A percentile compares a stretch with the other conserved stretches of the same genome.
phyloP scores from a whole-genome alignment of 306 rosid genomes.

The Echinosophora koreensis region DNA sequence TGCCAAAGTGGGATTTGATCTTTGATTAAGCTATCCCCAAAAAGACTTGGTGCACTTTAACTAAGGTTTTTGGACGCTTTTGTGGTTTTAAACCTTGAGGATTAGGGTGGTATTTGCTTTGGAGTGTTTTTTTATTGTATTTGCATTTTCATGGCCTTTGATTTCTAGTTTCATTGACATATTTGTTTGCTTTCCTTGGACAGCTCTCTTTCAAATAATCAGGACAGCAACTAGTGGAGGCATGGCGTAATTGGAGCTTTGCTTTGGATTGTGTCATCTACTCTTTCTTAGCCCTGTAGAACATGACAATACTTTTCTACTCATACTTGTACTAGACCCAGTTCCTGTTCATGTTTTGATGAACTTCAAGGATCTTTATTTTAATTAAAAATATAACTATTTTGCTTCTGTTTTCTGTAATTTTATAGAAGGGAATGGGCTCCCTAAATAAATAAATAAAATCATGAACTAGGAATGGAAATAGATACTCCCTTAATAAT shows the following conservation, averaged over 20 bases:
- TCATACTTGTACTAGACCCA: slow-evolving; percentile 50
- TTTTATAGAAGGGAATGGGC: slow-evolving; percentile 9
- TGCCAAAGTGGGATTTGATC: neutral
- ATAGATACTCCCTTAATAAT: neutral
- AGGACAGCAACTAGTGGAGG: slow-evolving; percentile 96
- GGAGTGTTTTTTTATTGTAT: slow-evolving; percentile 2
- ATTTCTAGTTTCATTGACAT: slow-evolving; percentile 38
- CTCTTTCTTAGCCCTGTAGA: slow-evolving; percentile 52
- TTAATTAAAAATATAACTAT: slow-evolving; percentile 24
- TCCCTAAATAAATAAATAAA: no score
- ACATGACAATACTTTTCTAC: slow-evolving; percentile 50
- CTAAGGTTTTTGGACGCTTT: neutral
- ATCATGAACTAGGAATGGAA: neutral
- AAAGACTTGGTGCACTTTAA: slow-evolving; percentile 10
- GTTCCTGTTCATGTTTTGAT: slow-evolving; percentile 57
- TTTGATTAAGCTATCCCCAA: neutral
- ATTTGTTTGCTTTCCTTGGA: slow-evolving; percentile 6
- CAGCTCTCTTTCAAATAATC: slow-evolving; percentile 98
- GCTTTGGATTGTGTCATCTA: slow-evolving; percentile 41
- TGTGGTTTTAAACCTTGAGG: neutral
- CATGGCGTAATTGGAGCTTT: slow-evolving; percentile 68
- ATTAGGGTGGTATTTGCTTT: slow-evolving; percentile 27
- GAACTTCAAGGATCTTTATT: slow-evolving; percentile 42
- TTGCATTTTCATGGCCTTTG: slow-evolving; percentile 32
- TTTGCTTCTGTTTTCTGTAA: slow-evolving; percentile 7